Evolutionary conservation across 2,329 filamentous ascomycete species (phyloP).

Genomic region (Elsinoe australis): DNA sequence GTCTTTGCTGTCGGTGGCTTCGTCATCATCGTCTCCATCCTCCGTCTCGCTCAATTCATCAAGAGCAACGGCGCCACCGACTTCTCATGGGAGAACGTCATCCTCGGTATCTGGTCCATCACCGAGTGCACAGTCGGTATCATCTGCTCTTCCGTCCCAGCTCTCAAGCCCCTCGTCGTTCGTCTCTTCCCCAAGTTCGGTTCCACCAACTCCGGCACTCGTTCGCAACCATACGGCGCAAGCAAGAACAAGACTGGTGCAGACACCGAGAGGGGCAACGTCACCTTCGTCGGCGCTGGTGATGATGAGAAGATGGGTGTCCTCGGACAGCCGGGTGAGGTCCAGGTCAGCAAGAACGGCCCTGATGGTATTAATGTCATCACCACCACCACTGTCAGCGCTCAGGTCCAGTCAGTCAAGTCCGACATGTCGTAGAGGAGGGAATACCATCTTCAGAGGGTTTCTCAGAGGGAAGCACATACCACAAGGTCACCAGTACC

Average conservation of each 20-base stretch:
- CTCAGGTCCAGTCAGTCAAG: not conserved
- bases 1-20: slow-evolving; percentile 32
- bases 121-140: slow-evolving; percentile 40
- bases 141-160: slow-evolving; percentile 38
- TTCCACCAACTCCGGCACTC: slow-evolving; percentile 5
- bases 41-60: slow-evolving; percentile 26
- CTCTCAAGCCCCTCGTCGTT: slow-evolving; percentile 37
- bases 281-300: slow-evolving; percentile 3
- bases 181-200: slow-evolving; percentile 28
- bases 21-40: slow-evolving; percentile 25
- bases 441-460: not conserved
- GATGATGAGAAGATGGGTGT: not conserved
- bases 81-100: slow-evolving; percentile 26
- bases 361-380: slow-evolving; percentile 15
- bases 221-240: not conserved
- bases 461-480: not conserved
- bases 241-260: slow-evolving; percentile 10
- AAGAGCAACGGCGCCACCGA: slow-evolving; percentile 23
- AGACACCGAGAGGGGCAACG: slow-evolving; percentile 5
- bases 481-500: no score
- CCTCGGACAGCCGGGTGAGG: not conserved
- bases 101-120: slow-evolving; percentile 32
- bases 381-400: slow-evolving; percentile 6
- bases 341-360: slow-evolving; percentile 8
- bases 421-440: not conserved